phyloP scores from a whole-genome alignment of 495 filamentous ascomycete species.

The Schizothecium vesticola region DNA sequence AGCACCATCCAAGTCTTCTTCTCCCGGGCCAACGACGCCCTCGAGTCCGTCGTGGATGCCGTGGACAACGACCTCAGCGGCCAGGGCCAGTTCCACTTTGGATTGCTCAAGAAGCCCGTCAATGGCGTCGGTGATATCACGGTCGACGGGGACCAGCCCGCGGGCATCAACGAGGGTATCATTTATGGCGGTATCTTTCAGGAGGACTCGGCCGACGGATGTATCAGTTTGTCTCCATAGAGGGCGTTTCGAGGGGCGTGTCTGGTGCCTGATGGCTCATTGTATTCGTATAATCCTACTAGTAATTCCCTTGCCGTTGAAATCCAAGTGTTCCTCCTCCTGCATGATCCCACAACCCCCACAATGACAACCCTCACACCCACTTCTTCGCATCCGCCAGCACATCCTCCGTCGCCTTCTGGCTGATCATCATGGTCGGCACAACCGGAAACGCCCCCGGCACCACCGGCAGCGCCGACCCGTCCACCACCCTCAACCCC shows the following conservation, averaged over 20 bases:
- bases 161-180: slow-evolving; percentile 41
- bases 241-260: background rate
- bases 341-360: no score
- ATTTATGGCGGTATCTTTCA: slow-evolving; percentile 49
- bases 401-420: slow-evolving; percentile 8
- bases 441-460: slow-evolving; percentile 8
- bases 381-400: slow-evolving; percentile 5
- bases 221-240: slow-evolving; percentile 9
- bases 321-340: background rate
- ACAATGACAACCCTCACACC: background rate
- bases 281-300: background rate
- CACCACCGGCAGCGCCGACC: slow-evolving; percentile 1
- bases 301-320: background rate
- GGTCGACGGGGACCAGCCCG: slow-evolving; percentile 44
- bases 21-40: slow-evolving; percentile 37
- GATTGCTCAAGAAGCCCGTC: slow-evolving; percentile 47
- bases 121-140: slow-evolving; percentile 42
- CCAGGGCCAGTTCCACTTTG: slow-evolving; percentile 48
- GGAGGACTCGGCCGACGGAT: slow-evolving; percentile 29
- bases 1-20: slow-evolving; percentile 34
- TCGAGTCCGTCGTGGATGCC: slow-evolving; percentile 35
- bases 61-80: slow-evolving; percentile 43
- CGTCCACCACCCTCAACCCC: slow-evolving; percentile 7
- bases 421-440: slow-evolving; percentile 9
- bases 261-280: background rate